Conservation (phyloP, 78 protist genomes). For the Corallochytrium limacisporum region DNA sequence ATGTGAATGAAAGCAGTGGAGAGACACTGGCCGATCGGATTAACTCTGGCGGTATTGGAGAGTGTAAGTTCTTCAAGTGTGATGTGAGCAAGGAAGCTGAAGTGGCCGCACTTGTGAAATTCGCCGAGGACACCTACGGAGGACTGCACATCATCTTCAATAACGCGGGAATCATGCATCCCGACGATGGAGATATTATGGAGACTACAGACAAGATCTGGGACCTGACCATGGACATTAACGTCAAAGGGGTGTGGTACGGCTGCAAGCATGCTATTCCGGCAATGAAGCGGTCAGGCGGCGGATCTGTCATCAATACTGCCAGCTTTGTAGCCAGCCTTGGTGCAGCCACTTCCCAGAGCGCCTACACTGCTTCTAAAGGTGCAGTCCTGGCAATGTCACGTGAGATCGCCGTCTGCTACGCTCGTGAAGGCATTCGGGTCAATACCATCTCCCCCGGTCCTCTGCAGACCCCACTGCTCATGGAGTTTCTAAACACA, state of each 20-base stretch:
- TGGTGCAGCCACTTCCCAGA: slow-evolving; percentile 76
- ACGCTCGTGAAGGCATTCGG: slow-evolving; percentile 56
- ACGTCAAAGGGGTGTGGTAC: slow-evolving; percentile 57
- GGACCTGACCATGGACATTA: slow-evolving; percentile 61
- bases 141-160: slow-evolving; percentile 52
- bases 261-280: slow-evolving; percentile 70
- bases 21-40: slow-evolving; percentile 26
- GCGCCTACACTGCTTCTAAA: slow-evolving; percentile 57
- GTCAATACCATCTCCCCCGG: slow-evolving; percentile 70
- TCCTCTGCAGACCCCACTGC: slow-evolving; percentile 49
- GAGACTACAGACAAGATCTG: slow-evolving; percentile 30
- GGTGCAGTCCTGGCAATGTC: slow-evolving; percentile 56
- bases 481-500: slow-evolving; percentile 43
- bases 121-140: slow-evolving; percentile 44
- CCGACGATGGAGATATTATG: slow-evolving; percentile 17
- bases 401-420: slow-evolving; percentile 58
- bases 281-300: slow-evolving; percentile 57
- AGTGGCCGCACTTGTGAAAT: slow-evolving; percentile 28
- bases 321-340: slow-evolving; percentile 63
- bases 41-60: slow-evolving; percentile 18
- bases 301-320: slow-evolving; percentile 70
- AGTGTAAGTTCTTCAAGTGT: slow-evolving; percentile 29
- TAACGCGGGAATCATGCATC: slow-evolving; percentile 65
- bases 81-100: slow-evolving; percentile 42
- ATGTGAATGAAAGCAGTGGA: slow-evolving; percentile 3